Conservation (phyloP, 495 filamentous ascomycete species). For the Achaetomiella virescens region DNA sequence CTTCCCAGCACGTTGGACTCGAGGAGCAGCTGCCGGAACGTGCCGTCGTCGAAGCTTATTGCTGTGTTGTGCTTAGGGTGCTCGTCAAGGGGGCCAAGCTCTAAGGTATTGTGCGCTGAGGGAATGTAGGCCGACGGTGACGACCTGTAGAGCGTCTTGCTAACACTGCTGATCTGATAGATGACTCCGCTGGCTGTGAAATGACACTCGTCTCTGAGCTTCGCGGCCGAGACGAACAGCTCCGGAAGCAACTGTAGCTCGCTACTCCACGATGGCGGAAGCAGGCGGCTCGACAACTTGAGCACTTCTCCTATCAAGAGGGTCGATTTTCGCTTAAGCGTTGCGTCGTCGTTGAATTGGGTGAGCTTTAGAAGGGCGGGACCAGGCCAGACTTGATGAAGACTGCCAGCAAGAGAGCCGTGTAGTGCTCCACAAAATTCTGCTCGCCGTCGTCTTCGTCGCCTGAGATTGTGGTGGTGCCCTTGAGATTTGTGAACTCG, state of each 20-base stretch:
- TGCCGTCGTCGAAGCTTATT: constrained; percentile 75
- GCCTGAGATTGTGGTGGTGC: constrained; percentile 41
- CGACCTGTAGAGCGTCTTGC: constrained; percentile 84
- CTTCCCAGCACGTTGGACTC: constrained; percentile 82
- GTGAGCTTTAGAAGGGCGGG: constrained; percentile 66
- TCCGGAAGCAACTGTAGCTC: constrained; percentile 79
- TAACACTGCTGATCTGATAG: constrained; percentile 96
- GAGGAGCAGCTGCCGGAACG: constrained; percentile 76
- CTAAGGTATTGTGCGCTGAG: constrained; percentile 34
- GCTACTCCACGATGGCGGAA: constrained; percentile 72
- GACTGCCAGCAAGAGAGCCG: constrained; percentile 78
- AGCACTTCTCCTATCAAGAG: constrained; percentile 84
- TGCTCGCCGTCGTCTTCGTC: constrained; percentile 65
- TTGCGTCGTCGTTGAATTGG: constrained; percentile 64
- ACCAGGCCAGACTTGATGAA: constrained; percentile 79
- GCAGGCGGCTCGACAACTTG: constrained; percentile 76
- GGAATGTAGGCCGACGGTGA: constrained; percentile 38
- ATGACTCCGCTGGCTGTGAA: constrained; percentile 79
- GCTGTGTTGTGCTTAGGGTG: constrained; percentile 65
- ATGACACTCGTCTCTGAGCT: constrained; percentile 62
- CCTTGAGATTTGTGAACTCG: constrained; percentile 82
- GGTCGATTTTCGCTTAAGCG: constrained; percentile 80
- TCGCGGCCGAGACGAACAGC: constrained; percentile 67
- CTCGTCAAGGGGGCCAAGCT: constrained; percentile 46
- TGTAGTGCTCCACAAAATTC: constrained; percentile 88